Evolutionary conservation across 2,329 filamentous ascomycete genomes (phyloP).

Genomic region (Penicillium sp.): DNA sequence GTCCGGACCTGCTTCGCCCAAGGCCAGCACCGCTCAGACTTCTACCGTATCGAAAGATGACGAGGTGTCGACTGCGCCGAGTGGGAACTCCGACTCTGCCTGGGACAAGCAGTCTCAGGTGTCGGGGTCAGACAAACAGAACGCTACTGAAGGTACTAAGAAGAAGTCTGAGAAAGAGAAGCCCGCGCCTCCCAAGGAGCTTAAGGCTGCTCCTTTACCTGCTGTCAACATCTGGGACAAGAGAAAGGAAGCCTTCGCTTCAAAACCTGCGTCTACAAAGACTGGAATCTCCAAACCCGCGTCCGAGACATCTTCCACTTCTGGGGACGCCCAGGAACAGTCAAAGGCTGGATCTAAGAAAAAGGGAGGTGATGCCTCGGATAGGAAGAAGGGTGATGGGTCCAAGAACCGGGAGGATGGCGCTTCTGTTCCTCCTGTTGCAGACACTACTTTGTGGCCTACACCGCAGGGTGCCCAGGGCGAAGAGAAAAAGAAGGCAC

Average conservation of each 20-base stretch:
- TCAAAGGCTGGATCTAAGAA: slow-evolving; percentile 47
- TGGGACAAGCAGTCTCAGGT: slow-evolving; percentile 71
- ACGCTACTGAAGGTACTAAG: slow-evolving; percentile 51
- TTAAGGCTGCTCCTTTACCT: slow-evolving; percentile 82
- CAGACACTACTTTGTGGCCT: slow-evolving; percentile 83
- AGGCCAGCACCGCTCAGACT: slow-evolving; percentile 58
- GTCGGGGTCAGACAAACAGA: slow-evolving; percentile 63
- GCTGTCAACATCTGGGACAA: slow-evolving; percentile 87
- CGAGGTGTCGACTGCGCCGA: slow-evolving; percentile 65
- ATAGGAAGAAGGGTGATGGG: slow-evolving; percentile 42
- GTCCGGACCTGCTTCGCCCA: slow-evolving; percentile 58
- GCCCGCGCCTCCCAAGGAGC: slow-evolving; percentile 62
- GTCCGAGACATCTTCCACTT: slow-evolving; percentile 33
- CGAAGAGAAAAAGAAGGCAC: slow-evolving; percentile 75
- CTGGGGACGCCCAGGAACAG: slow-evolving; percentile 45
- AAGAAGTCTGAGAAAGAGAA: slow-evolving; percentile 67
- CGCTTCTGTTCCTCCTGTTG: slow-evolving; percentile 66
- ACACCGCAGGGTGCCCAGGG: slow-evolving; percentile 81
- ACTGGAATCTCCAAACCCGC: slow-evolving; percentile 31
- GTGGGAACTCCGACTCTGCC: slow-evolving; percentile 67
- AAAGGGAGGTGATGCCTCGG: slow-evolving; percentile 42
- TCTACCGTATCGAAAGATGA: slow-evolving; percentile 63
- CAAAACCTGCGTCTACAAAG: slow-evolving; percentile 32
- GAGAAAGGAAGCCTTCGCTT: slow-evolving; percentile 66
- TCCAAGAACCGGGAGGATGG: slow-evolving; percentile 48